Percentiles rank a stretch among this genome's conserved stretches.
Conservation (phyloP, 352 stramenopile genomes). For the Blastocystis sp. region DNA sequence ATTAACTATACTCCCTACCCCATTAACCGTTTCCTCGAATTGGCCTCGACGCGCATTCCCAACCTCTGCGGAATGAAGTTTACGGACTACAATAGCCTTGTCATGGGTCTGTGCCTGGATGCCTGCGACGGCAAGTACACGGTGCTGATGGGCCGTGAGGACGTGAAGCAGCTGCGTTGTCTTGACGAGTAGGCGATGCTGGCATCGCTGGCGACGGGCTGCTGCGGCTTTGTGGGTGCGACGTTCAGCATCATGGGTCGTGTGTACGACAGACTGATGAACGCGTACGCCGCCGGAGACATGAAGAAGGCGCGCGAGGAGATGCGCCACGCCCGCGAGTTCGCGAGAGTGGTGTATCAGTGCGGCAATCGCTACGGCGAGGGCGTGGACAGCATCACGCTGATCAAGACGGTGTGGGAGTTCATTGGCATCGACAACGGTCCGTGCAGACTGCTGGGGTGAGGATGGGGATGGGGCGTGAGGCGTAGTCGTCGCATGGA, state of each 20-base stretch:
- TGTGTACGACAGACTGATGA: conserved; percentile 40
- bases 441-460: conserved; percentile 52
- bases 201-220: conserved; percentile 59
- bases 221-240: conserved; percentile 60
- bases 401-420: conserved; percentile 64
- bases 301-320: not conserved
- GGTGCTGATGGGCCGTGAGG: conserved; percentile 66
- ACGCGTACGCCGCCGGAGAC: conserved; percentile 52
- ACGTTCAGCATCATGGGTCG: conserved; percentile 57
- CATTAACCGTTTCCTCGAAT: conserved; percentile 64
- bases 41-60: conserved; percentile 54
- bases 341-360: conserved; percentile 28
- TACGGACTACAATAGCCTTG: conserved; percentile 67
- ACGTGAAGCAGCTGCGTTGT: not conserved
- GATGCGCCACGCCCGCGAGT: conserved; percentile 30
- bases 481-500: conserved; percentile 36
- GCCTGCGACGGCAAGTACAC: conserved; percentile 47
- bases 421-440: conserved; percentile 56
- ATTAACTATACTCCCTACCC: conserved; percentile 69
- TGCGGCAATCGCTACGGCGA: conserved; percentile 57
- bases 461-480: not conserved
- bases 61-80: conserved; percentile 69
- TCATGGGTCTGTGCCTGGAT: conserved; percentile 63
- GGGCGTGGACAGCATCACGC: conserved; percentile 60
- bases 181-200: conserved; percentile 56